Evolutionary conservation across 345 rosid genomes (phyloP), one percentile per base, ranked within the genome.

Genomic region (Eucalyptus brandiana): DNA sequence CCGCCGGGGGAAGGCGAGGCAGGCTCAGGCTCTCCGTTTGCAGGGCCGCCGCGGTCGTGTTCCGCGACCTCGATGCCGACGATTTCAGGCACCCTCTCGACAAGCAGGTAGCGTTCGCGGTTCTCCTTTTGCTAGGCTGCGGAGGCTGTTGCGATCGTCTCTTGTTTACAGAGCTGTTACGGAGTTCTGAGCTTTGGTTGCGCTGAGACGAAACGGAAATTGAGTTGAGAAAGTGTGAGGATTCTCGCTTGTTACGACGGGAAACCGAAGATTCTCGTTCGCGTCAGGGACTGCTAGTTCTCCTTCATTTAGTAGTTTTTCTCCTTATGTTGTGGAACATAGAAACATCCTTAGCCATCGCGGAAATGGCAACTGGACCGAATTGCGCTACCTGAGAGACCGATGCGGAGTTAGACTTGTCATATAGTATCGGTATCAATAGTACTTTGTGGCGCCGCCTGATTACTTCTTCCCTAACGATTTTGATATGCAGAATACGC

Each of bases 71-170:
- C 80, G 99, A 97, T 81, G 99, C 99, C 40, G 99, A 97, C 93
- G 99, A 97, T 93, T 97, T 97, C 85, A 93, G 99, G 26, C 99
- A 97, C 90, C 98, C 98, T 89, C 94, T 97, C 6, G 99, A 98
- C 91, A 95, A 96, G 80, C 99, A 98, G 99, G 99, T 97, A 42
- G 14, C 67, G 54, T 12, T 17, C 80, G 26, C 1, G 1, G 34
- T 26, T 42, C 44, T 88, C 42, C 76, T 47, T 24, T 24, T 54
- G 69, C 30, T 13, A 3, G n/a, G 81, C 58, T 0, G 44, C 56
- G 40, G 53, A 12, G 21, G 21, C 51, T 40, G 58, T 49, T 16
- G 42, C 34, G 53, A 24, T 86, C 62, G 44, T n/a, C 40, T 47
- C 40, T 32, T n/a, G 40, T 86, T 17, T 30, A 23, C 87, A 30